Percentiles rank a stretch among this genome's conserved stretches.
phyloP scores from a whole-genome alignment of 2,329 filamentous ascomycete species.

The Fusarium hainanense region DNA sequence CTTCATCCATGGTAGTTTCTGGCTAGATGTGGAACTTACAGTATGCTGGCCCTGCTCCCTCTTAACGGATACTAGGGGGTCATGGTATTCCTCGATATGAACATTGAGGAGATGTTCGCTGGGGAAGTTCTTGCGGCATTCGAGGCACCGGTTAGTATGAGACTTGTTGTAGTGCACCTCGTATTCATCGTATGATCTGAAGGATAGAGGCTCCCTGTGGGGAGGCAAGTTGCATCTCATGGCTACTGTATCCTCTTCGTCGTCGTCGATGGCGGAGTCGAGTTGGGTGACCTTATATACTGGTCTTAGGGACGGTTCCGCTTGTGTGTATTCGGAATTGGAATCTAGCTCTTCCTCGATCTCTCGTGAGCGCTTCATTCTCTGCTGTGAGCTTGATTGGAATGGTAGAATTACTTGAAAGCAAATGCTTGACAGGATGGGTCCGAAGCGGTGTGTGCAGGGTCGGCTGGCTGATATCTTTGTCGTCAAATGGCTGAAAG shows the following conservation, averaged over 20 bases:
- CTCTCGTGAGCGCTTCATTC: conserved; percentile 74
- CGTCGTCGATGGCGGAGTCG: conserved; percentile 56
- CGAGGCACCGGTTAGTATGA: conserved; percentile 85
- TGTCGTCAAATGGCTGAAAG: background rate
- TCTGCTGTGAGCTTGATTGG: conserved; percentile 48
- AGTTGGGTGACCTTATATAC: conserved; percentile 70
- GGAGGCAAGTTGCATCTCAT: conserved; percentile 88
- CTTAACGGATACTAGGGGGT: conserved; percentile 78
- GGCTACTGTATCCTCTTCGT: conserved; percentile 52
- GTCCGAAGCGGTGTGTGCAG: conserved; percentile 39
- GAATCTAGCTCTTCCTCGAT: conserved; percentile 60
- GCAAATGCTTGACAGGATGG: conserved; percentile 15
- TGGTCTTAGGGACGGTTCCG: conserved; percentile 42
- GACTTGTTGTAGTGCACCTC: conserved; percentile 85
- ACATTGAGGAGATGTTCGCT: conserved; percentile 81
- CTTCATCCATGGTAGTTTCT: background rate
- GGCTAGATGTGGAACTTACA: conserved; percentile 60
- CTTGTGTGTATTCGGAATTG: conserved; percentile 40
- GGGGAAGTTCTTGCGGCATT: conserved; percentile 89
- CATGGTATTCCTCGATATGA: conserved; percentile 92
- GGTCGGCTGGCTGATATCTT: conserved; percentile 5
- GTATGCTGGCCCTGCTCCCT: conserved; percentile 88
- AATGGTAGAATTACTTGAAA: conserved; percentile 45
- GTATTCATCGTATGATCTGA: conserved; percentile 81
- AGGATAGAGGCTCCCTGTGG: conserved; percentile 76